phyloP scores from a whole-genome alignment of 805 yeast species.

The Yarrowia keelungensis region DNA sequence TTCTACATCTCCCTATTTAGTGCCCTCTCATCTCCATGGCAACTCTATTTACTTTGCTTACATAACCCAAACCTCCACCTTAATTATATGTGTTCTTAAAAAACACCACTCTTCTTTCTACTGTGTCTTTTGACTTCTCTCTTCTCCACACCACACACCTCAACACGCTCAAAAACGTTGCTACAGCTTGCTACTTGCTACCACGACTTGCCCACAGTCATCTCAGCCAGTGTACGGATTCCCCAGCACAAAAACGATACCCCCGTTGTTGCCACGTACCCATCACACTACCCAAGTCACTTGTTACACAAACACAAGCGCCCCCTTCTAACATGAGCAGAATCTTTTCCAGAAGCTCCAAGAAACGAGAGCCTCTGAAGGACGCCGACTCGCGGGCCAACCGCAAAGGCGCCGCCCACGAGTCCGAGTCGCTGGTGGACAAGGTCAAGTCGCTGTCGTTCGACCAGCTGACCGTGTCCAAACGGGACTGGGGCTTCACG shows the following conservation, averaged over 20 bases:
- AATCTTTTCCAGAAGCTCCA: slow-evolving; percentile 27
- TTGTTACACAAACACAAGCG: too few species aligned
- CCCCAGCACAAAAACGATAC: too few species aligned
- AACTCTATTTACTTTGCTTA: too few species aligned
- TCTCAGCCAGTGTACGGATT: neutral
- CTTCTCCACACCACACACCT: neutral
- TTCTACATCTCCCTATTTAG: too few species aligned
- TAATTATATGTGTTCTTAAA: too few species aligned
- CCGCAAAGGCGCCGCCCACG: neutral
- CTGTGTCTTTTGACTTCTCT: too few species aligned
- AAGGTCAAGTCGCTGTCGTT: slow-evolving; percentile 30
- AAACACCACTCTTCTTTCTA: too few species aligned
- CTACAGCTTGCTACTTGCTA: neutral
- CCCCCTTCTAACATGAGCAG: slow-evolving; percentile 9
- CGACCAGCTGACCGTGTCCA: slow-evolving; percentile 26
- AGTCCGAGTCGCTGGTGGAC: slow-evolving; percentile 17
- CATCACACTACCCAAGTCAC: too few species aligned
- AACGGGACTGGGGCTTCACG: slow-evolving; percentile 27
- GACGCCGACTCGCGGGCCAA: slow-evolving; percentile 27
- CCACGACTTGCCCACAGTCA: neutral
- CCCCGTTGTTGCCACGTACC: too few species aligned
- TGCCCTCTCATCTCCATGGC: too few species aligned
- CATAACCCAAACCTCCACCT: too few species aligned
- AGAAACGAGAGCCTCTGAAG: slow-evolving; percentile 26
- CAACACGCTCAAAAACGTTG: neutral